Evolutionary conservation across 2,329 filamentous ascomycete species (phyloP).

Genomic region (Aspergillus sp.): DNA sequence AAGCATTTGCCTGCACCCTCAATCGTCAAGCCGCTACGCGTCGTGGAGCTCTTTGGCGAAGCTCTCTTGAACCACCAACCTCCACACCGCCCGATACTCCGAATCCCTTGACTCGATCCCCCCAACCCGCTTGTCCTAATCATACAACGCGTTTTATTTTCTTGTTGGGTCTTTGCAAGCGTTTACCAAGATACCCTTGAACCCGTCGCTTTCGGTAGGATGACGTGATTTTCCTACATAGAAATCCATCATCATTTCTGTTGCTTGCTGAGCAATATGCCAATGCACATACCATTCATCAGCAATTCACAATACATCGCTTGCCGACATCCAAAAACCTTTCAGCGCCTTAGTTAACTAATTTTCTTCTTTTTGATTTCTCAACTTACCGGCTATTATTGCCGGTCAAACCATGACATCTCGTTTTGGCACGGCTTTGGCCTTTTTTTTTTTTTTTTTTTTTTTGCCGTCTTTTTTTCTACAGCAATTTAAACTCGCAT

Average conservation of each 20-base stretch:
- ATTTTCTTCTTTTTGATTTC: neutral
- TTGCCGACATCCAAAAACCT: neutral
- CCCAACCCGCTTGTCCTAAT: neutral
- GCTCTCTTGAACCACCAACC: neutral
- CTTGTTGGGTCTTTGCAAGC: slow-evolving; percentile 22
- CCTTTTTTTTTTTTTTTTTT: neutral
- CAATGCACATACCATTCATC: slow-evolving; percentile 6
- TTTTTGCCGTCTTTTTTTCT: neutral
- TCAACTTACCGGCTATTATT: neutral
- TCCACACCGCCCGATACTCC: neutral
- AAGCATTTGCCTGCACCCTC: neutral
- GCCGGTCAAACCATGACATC: neutral
- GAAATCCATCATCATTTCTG: slow-evolving; percentile 13
- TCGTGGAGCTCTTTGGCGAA: neutral
- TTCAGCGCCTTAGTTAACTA: slow-evolving; percentile 4
- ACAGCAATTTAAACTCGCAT: slow-evolving; percentile 28
- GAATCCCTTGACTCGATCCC: neutral
- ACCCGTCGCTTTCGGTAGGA: slow-evolving; percentile 20
- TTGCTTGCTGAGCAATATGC: slow-evolving; percentile 2
- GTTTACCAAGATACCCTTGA: slow-evolving; percentile 34
- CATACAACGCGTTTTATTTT: slow-evolving; percentile 8
- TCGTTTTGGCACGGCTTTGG: slow-evolving; percentile 10
- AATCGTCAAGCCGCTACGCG: neutral
- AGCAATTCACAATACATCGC: neutral
- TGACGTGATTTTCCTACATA: slow-evolving; percentile 14